Conservation (phyloP, 805 yeast genomes). For the Brettanomyces naardenensis region DNA sequence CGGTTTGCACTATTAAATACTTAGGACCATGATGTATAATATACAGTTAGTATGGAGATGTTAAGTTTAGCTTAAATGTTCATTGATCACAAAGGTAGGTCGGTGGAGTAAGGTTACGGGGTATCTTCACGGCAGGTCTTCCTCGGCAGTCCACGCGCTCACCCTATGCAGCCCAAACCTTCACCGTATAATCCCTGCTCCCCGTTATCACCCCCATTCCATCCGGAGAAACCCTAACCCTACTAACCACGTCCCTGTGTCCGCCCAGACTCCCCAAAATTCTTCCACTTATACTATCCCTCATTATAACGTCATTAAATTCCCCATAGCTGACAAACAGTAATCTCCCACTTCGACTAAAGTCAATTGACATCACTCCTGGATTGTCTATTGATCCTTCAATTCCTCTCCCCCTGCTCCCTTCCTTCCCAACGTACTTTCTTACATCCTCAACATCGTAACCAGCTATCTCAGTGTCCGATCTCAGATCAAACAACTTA, state of each 20-base stretch:
- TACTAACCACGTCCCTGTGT: constrained; percentile 53
- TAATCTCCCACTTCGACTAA: constrained; percentile 66
- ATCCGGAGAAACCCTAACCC: constrained; percentile 60
- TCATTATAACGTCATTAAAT: constrained; percentile 53
- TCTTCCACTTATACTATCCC: constrained; percentile 68
- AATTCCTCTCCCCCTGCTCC: constrained; percentile 16
- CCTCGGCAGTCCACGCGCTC: too few relatives aligned
- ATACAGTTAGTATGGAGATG: too few relatives aligned
- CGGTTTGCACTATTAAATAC: too few relatives aligned
- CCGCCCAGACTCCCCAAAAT: constrained; percentile 61
- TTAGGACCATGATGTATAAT: too few relatives aligned
- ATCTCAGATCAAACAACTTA: constrained; percentile 64
- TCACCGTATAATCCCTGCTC: constrained; percentile 72
- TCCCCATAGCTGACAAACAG: constrained; percentile 73
- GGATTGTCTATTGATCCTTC: constrained; percentile 41
- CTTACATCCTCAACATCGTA: constrained; percentile 28
- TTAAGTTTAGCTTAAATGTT: too few relatives aligned
- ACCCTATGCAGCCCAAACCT: constrained; percentile 68
- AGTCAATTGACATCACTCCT: constrained; percentile 68
- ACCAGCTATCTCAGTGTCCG: constrained; percentile 58
- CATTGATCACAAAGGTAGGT: too few relatives aligned
- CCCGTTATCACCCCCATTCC: constrained; percentile 74
- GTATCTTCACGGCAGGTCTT: too few relatives aligned
- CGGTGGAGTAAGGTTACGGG: too few relatives aligned
- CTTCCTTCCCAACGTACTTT: constrained; percentile 3